Base-by-base conservation (phyloP, 164 flowering plant species). In the Platanus orientalis region DNA sequence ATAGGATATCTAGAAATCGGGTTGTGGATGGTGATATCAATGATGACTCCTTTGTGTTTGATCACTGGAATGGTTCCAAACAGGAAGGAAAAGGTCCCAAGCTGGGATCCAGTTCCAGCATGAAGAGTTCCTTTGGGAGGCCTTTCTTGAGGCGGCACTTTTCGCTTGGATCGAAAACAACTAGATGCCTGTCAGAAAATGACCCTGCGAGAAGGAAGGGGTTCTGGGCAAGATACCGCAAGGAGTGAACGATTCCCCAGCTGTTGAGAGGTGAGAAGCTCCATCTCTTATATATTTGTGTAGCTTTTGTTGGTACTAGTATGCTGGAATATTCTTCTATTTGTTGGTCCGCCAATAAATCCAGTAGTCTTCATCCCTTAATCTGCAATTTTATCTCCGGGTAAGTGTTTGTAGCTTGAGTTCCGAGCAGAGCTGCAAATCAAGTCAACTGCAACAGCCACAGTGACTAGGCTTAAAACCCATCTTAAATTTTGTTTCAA, bases 121-220 rank as follows among this genome's bases (percentile, higher is more conserved):
- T 65, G 62, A 81, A 72, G 71, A 73, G 79, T 60, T 83, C 90
- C n/a, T 70, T 71, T 11, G 79, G 70, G 21, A 84, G 72, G 77
- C 92, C 92, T 5, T 90, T 88, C 73, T 80, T 87, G 78, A 85
- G 63, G 68, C 77, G 94, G 24, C 96, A 84, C 54, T 92, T 92
- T 61, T 90, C 94, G 4, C 75, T 92, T 36, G 86, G 94, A 14
- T 76, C 85, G 1, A 86, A 79, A 58, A 63, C 78, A 44, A 64
- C 60, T 61, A 78, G 79, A 61, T 67, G 83, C 30, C 39, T 76
- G 34, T 62, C 79, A 6, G 86, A 72, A 61, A 80, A 68, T 45
- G 81, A 84, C 28, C 68, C 89, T 19, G 54, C 75, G 2, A 69
- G 68, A 67, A 87, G 72, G 67, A 87, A 81, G 64, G 82, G 87